Percentiles rank a stretch among this genome's conserved stretches.
Evolutionary conservation across 805 yeast genomes (phyloP).

Genomic region (Pichia gijzeniarum): DNA sequence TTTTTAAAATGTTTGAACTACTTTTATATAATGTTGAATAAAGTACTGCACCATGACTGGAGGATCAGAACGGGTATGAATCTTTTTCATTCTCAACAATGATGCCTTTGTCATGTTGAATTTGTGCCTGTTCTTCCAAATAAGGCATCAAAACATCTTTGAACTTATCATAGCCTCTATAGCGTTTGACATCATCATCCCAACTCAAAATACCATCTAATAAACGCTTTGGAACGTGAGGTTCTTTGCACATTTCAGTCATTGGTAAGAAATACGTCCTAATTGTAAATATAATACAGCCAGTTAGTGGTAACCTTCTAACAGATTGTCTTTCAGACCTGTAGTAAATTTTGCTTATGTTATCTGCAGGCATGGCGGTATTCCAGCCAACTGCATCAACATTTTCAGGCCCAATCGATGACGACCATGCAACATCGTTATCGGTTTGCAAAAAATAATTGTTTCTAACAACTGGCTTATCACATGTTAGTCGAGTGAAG

Average conservation of each 20-base stretch:
- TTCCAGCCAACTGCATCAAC: constrained; percentile 54
- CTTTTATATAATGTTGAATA: too few species aligned
- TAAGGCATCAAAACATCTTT: constrained; percentile 51
- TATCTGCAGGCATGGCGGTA: constrained; percentile 47
- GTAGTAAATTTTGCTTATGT: constrained; percentile 42
- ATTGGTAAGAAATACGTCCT: constrained; percentile 59
- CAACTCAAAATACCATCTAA: constrained; percentile 54
- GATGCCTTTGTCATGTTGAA: constrained; percentile 41
- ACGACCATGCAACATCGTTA: constrained; percentile 56
- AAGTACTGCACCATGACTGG: not conserved
- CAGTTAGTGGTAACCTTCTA: constrained; percentile 53
- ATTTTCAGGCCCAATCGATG: constrained; percentile 54
- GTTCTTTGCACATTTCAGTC: constrained; percentile 48
- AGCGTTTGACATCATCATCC: constrained; percentile 53
- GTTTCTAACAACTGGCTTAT: constrained; percentile 61
- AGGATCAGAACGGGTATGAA: constrained; percentile 39
- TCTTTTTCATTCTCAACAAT: constrained; percentile 35
- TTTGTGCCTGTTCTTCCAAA: constrained; percentile 39
- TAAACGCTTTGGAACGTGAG: constrained; percentile 54
- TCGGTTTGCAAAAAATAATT: constrained; percentile 63
- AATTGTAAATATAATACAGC: constrained; percentile 53
- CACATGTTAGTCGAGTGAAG: constrained; percentile 48
- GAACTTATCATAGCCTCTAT: constrained; percentile 52
- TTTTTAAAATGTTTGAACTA: too few species aligned
- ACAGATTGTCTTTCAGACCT: constrained; percentile 62